Evolutionary conservation across 768 basidiomycete genomes (phyloP), one percentile per base, ranked within the genome.

Genomic region (Tulasnella calospora): DNA sequence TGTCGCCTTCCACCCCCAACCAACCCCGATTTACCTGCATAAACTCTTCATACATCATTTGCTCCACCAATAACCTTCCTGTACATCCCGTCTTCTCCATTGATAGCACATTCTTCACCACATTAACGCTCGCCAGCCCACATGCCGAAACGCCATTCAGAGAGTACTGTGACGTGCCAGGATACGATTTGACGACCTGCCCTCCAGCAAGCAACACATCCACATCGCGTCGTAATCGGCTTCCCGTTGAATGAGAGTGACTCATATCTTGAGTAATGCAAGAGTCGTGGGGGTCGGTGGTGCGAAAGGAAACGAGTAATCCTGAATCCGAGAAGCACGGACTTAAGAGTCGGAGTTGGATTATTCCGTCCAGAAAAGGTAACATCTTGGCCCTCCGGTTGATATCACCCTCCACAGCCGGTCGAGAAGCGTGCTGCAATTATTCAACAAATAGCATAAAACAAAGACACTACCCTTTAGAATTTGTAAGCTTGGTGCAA

Each of bases 121-220:
- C 91, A 82, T 92, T 92, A 81, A 92, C 83, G 1, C 89, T 88
- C 33, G 91, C 91, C 33, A 92, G 85, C 21, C 92, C 92, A 79
- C 91, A 92, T 3, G 90, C 87, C 47, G 91, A 88, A 47, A 83
- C 83, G 10, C 87, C 85, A 13, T 86, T 85, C n/a, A 83, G 83
- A 76, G 80, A 77, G 75, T 91, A 92, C 80, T 92, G 91, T 57
- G 90, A 88, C 17, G 88, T 86, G 27, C 90, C 88, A 3, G 81
- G 82, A 79, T 87, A 86, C 2, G 74, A 73, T n/a, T 75, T 78
- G 38, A 78, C 74, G 19, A 75, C 35, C 44, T 41, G 71, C 3
- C 74, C 74, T 30, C 74, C 74, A 27, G 40, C 46, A 12, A 73
- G 71, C 40, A 73, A 10, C 3, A 17, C 17, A 2, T 73, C 71